Conservation (phyloP, 2,329 filamentous ascomycete genomes). For the Fusarium udum region DNA sequence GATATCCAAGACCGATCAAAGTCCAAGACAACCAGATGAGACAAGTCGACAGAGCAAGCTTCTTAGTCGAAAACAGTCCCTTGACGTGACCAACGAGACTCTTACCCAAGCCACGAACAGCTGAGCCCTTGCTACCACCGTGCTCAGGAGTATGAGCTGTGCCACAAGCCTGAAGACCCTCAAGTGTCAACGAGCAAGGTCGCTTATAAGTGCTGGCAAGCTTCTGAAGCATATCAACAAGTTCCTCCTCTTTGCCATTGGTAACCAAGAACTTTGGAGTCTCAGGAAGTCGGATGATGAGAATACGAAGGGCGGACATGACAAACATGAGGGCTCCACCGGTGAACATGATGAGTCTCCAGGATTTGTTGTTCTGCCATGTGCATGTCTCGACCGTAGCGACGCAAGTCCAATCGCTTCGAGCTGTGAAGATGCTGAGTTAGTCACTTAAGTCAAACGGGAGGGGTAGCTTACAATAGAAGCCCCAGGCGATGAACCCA, state of each 20-base stretch:
- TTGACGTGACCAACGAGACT: background rate
- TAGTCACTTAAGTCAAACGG: background rate
- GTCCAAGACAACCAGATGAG: conserved; percentile 35
- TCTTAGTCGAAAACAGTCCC: background rate
- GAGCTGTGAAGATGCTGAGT: background rate
- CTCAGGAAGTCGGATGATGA: background rate
- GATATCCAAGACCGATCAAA: conserved; percentile 76
- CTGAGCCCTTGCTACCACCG: background rate
- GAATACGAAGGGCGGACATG: background rate
- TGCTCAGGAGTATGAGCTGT: background rate
- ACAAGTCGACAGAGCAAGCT: background rate
- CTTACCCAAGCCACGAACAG: background rate
- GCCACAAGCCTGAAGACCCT: background rate
- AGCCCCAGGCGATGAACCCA: background rate
- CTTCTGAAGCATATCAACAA: background rate
- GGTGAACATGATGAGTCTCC: conserved; percentile 9
- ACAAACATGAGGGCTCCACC: conserved; percentile 2
- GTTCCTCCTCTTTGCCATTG: background rate
- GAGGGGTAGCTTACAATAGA: background rate
- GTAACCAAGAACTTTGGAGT: background rate
- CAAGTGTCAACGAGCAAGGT: background rate
- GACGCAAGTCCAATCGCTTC: conserved; percentile 7
- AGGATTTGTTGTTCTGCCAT: background rate
- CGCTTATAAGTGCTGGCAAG: background rate
- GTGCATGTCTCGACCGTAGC: background rate